phyloP scores from a whole-genome alignment of 768 basidiomycete genomes.

The Rhizopogon vesiculosus region DNA sequence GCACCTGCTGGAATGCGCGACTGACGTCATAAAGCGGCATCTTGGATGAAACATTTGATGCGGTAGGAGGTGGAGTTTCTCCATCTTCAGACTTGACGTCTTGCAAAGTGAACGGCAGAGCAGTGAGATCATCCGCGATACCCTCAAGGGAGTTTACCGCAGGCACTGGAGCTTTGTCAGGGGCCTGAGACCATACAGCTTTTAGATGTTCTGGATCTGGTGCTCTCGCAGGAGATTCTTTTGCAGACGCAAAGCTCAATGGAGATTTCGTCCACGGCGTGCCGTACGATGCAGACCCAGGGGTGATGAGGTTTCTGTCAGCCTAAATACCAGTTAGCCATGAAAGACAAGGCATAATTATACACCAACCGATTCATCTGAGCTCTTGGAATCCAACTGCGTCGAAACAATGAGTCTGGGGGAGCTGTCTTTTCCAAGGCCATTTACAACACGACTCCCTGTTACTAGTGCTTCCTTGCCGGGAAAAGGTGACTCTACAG shows the following conservation, averaged over 20 bases:
- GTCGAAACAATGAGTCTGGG: slow-evolving; percentile 18
- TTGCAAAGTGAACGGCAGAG: slow-evolving; percentile 75
- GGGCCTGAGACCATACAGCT: slow-evolving; percentile 78
- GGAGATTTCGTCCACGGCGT: slow-evolving; percentile 51
- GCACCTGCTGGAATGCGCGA: slow-evolving; percentile 84
- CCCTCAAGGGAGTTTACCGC: slow-evolving; percentile 78
- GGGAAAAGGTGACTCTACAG: slow-evolving; percentile 6
- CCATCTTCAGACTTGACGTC: slow-evolving; percentile 88
- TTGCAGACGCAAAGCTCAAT: slow-evolving; percentile 45
- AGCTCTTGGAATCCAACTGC: slow-evolving; percentile 42
- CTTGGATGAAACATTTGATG: slow-evolving; percentile 49
- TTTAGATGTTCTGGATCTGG: slow-evolving; percentile 85
- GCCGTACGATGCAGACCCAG: slow-evolving; percentile 33
- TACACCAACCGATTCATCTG: slow-evolving; percentile 50
- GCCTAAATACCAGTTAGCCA: slow-evolving; percentile 25
- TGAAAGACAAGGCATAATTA: background rate
- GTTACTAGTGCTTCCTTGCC: slow-evolving; percentile 6
- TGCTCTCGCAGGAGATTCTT: slow-evolving; percentile 63
- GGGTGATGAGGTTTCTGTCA: slow-evolving; percentile 43
- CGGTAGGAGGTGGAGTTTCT: slow-evolving; percentile 67
- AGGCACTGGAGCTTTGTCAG: slow-evolving; percentile 62
- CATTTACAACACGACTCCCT: slow-evolving; percentile 9
- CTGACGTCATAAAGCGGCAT: slow-evolving; percentile 83
- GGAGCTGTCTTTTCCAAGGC: slow-evolving; percentile 9
- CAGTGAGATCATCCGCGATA: slow-evolving; percentile 77